Evolutionary conservation across 306 rosid genomes (phyloP).

Genomic region (Rosa multiflora): DNA sequence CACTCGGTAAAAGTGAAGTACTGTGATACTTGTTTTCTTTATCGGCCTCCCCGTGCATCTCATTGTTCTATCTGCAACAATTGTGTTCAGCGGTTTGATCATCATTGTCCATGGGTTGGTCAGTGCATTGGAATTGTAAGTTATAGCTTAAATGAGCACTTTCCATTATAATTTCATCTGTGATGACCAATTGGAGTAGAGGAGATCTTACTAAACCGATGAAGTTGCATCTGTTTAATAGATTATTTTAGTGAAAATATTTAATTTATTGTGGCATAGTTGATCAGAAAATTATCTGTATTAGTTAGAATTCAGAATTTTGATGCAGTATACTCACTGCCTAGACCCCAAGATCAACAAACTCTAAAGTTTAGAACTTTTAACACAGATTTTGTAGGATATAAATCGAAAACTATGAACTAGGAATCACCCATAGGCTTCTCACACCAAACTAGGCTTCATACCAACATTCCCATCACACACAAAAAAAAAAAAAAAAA

Average conservation of each 20-base stretch:
- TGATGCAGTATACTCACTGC: background rate
- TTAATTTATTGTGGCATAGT: background rate
- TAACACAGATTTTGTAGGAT: background rate
- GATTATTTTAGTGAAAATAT: background rate
- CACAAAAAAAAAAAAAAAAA: no score
- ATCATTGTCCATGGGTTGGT: conserved; percentile 99
- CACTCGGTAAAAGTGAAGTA: conserved; percentile 81
- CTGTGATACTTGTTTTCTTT: conserved; percentile 93
- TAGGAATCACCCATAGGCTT: background rate
- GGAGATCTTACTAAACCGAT: background rate
- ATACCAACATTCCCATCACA: no score
- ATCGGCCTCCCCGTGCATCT: conserved; percentile 96
- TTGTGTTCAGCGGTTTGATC: conserved; percentile 95
- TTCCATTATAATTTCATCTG: background rate
- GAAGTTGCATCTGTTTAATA: background rate
- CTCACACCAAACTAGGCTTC: background rate
- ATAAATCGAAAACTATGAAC: no score
- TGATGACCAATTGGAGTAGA: background rate
- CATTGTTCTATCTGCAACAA: conserved; percentile 99
- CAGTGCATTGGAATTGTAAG: conserved; percentile 97
- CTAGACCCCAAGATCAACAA: background rate
- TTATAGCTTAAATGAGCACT: conserved; percentile 2
- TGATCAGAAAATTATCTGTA: background rate
- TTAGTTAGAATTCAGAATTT: background rate
- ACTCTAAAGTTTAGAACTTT: background rate